Evolutionary conservation across 176 grass and related monocot genomes (phyloP).

Genomic region (Aechmea fasciata): DNA sequence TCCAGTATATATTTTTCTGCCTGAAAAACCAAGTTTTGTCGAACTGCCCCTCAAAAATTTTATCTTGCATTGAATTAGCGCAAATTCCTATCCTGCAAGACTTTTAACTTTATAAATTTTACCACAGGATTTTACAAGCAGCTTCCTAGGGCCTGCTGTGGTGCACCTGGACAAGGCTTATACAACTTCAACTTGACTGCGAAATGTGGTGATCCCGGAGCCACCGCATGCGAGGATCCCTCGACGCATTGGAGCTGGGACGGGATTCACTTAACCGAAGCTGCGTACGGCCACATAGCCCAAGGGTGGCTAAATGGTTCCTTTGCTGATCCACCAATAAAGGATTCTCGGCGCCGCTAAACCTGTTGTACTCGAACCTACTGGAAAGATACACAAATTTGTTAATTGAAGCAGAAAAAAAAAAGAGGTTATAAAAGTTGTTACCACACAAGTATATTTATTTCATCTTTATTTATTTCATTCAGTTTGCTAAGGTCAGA

Average conservation of each 20-base stretch:
- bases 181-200: slow-evolving; percentile 37
- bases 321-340: slow-evolving; percentile 40
- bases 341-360: not conserved
- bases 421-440: no score
- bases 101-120: not conserved
- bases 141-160: slow-evolving; percentile 31
- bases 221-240: slow-evolving; percentile 3
- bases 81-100: no score
- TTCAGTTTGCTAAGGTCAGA: no score
- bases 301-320: slow-evolving; percentile 37
- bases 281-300: slow-evolving; percentile 41
- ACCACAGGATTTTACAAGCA: slow-evolving; percentile 33
- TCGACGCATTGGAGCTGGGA: slow-evolving; percentile 44
- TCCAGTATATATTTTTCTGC: no score
- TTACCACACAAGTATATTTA: no score
- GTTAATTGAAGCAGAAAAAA: no score
- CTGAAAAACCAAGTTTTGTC: no score
- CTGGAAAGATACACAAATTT: no score
- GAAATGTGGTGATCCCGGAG: slow-evolving; percentile 12
- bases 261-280: slow-evolving; percentile 47
- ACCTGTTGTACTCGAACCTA: not conserved
- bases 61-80: no score
- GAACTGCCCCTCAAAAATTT: no score
- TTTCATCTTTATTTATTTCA: no score
- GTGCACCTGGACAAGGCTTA: slow-evolving; percentile 15